A percentile compares a stretch with the other conserved stretches of the same genome.
These are phyloP conservation scores for Tricholoma furcatifolium DNA, from an alignment of 768 basidiomycete species.

Conservation along the genomic window DNA sequence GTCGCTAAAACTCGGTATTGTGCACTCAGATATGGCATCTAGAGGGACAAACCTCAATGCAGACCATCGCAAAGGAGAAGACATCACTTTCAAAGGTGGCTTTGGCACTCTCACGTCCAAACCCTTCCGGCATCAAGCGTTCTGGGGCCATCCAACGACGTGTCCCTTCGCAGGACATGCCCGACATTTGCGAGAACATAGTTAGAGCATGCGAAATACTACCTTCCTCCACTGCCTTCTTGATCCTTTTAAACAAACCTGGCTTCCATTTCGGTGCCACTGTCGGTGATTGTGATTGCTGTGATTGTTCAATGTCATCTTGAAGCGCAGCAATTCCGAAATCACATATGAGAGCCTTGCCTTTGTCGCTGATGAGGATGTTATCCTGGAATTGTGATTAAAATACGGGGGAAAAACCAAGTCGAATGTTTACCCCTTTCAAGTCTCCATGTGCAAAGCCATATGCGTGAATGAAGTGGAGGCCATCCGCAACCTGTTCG, in stretches of 20 bases:
- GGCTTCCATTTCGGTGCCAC: neutral
- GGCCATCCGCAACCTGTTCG: conserved; percentile 26
- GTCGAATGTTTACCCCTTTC: conserved; percentile 28
- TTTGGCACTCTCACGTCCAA: conserved; percentile 2
- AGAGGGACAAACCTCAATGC: conserved; percentile 7
- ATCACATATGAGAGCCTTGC: conserved; percentile 11
- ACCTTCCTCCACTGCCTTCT: neutral
- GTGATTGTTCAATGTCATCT: neutral
- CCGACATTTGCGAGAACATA: conserved; percentile 11
- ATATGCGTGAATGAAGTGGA: conserved; percentile 24
- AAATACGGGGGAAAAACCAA: neutral
- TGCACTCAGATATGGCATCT: neutral
- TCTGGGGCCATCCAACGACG: conserved; percentile 32
- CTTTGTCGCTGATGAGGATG: conserved; percentile 13
- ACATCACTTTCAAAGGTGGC: conserved; percentile 28
- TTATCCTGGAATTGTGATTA: conserved; percentile 5
- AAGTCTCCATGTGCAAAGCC: conserved; percentile 39
- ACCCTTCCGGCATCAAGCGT: conserved; percentile 17
- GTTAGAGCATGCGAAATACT: conserved; percentile 4
- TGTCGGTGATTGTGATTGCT: neutral
- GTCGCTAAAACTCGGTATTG: neutral
- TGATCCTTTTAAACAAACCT: neutral
- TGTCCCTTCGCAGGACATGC: conserved; percentile 20
- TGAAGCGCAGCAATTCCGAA: conserved; percentile 11
- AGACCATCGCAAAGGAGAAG: conserved; percentile 27